Percentiles rank a stretch among this genome's conserved stretches.
phyloP scores from a whole-genome alignment of 306 rosid genomes.

The Spatholobus suberectus region DNA sequence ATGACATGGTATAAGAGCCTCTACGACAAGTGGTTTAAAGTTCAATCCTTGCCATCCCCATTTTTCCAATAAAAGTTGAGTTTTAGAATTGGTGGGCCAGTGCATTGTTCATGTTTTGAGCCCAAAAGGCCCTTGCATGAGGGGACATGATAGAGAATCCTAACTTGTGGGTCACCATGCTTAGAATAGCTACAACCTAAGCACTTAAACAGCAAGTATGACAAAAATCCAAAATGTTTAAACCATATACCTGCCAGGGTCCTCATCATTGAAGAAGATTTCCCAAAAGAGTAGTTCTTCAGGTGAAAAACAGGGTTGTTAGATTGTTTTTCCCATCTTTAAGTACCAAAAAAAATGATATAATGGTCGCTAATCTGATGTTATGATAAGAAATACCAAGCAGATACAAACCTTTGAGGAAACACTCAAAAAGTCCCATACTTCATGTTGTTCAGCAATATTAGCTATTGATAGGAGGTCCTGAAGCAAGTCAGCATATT shows the following conservation, averaged over 20 bases:
- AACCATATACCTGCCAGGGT: constrained; percentile 85
- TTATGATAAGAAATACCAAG: constrained; percentile 31
- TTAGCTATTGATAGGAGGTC: constrained; percentile 91
- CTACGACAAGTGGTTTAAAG: neutral
- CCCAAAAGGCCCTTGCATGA: neutral
- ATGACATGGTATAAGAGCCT: neutral
- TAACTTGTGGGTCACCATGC: constrained; percentile 17
- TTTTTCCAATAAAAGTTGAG: neutral
- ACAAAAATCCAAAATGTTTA: constrained; percentile 26
- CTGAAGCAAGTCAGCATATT: constrained; percentile 52
- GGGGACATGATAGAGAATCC: neutral
- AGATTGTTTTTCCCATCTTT: constrained; percentile 29
- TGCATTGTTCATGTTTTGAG: neutral
- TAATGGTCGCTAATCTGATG: neutral
- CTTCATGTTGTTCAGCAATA: constrained; percentile 97
- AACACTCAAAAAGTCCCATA: constrained; percentile 94
- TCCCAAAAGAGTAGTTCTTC: constrained; percentile 93
- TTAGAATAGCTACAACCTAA: constrained; percentile 2
- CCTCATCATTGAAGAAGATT: constrained; percentile 94
- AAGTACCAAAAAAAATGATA: constrained; percentile 10
- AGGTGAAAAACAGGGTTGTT: constrained; percentile 8
- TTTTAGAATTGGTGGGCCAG: neutral
- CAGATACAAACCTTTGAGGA: constrained; percentile 80
- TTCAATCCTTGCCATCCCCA: neutral
- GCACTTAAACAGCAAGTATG: constrained; percentile 32